A percentile compares a stretch with the other conserved stretches of the same genome.
Conservation (phyloP, 2,329 filamentous ascomycete genomes). For the Pyricularia grisea region DNA sequence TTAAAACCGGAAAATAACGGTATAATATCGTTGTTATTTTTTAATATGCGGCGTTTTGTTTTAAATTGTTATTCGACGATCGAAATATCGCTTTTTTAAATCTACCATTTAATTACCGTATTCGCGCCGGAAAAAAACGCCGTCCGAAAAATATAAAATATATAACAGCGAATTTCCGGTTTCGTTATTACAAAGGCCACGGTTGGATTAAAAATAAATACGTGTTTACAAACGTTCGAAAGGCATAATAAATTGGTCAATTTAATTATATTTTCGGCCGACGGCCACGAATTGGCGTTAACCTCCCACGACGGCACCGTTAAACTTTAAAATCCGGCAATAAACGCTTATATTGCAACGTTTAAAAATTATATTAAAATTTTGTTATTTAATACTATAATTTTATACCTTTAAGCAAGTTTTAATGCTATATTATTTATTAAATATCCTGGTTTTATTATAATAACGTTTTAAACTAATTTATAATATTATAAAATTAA, state of each 20-base stretch:
- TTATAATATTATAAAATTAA: background rate
- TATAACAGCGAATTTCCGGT: conserved; percentile 4
- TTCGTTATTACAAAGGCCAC: conserved; percentile 11
- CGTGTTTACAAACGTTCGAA: conserved; percentile 13
- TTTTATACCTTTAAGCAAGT: background rate
- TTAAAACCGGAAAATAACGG: background rate
- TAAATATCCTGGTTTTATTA: background rate
- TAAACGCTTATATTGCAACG: background rate
- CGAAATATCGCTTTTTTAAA: background rate
- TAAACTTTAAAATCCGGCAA: conserved; percentile 6
- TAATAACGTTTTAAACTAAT: background rate
- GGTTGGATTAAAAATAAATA: conserved; percentile 9
- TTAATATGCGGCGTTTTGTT: background rate
- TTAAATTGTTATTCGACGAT: background rate
- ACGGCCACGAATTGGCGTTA: background rate
- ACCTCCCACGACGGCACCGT: background rate
- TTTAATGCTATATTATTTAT: background rate
- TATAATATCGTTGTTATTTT: background rate
- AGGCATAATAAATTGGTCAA: conserved; percentile 9
- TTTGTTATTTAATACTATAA: background rate
- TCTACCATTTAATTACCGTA: background rate
- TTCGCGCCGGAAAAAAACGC: background rate
- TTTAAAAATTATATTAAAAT: background rate
- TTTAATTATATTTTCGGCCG: background rate
- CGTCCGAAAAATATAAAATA: background rate